A percentile compares a stretch with the other conserved stretches of the same genome.
Conservation (phyloP, 306 rosid genomes). For the Cercis canadensis region DNA sequence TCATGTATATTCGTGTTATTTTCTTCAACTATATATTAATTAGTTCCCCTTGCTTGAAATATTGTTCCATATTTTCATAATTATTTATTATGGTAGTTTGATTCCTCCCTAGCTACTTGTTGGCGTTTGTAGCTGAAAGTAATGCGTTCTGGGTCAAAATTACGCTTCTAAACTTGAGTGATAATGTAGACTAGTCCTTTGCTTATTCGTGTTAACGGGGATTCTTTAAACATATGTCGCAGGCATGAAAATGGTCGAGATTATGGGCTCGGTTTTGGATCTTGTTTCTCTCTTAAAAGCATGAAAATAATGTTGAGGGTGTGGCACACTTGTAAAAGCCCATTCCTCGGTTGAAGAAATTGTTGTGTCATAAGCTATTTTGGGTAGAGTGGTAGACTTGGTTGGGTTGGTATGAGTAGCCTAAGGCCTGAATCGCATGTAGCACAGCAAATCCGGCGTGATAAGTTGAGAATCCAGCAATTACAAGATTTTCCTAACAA, state of each 20-base stretch:
- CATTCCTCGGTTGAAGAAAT: too few relatives aligned
- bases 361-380: too few relatives aligned
- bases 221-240: background rate
- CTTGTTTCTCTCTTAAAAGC: background rate
- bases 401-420: conserved; percentile 61
- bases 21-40: background rate
- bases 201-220: too few relatives aligned
- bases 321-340: too few relatives aligned
- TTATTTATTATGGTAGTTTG: background rate
- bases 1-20: background rate
- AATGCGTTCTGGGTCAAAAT: background rate
- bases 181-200: too few relatives aligned
- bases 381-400: background rate
- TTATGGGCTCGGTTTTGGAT: background rate
- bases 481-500: conserved; percentile 43
- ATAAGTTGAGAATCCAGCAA: conserved; percentile 71
- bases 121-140: too few relatives aligned
- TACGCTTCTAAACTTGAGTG: background rate
- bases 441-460: conserved; percentile 90
- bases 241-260: background rate
- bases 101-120: background rate
- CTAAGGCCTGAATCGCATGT: conserved; percentile 76
- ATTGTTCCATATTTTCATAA: too few relatives aligned
- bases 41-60: too few relatives aligned
- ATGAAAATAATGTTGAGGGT: background rate